These are phyloP conservation scores for Cucurbita argyrosperma DNA, from an alignment of 306 rosid species.

Conservation along the genomic window DNA sequence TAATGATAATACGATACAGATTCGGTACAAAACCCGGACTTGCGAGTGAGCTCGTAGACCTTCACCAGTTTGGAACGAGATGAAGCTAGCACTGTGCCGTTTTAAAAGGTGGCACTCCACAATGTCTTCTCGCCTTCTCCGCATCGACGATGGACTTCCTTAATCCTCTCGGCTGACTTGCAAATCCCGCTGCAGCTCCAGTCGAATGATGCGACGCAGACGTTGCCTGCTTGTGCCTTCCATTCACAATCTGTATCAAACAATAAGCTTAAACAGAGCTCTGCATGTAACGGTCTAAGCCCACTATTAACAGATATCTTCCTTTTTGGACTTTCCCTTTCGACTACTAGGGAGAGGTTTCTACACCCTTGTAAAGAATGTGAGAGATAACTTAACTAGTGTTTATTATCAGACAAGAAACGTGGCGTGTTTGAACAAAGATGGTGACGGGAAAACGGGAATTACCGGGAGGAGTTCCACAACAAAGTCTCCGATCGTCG, in stretches of 20 bases:
- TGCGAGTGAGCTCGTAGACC: slow-evolving; percentile 3
- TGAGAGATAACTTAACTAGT: not conserved
- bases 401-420: not conserved
- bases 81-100: slow-evolving; percentile 2
- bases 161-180: slow-evolving; percentile 85
- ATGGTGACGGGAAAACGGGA: not conserved
- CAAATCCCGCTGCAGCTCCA: slow-evolving; percentile 99
- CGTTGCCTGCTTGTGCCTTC: slow-evolving; percentile 99
- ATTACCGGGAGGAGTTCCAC: slow-evolving; percentile 95
- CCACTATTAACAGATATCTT: too few species aligned
- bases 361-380: too few species aligned
- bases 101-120: slow-evolving; percentile 80
- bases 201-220: slow-evolving; percentile 93
- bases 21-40: slow-evolving; percentile 6
- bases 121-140: slow-evolving; percentile 86
- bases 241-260: slow-evolving; percentile 87
- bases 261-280: not conserved
- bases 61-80: slow-evolving; percentile 69
- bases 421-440: not conserved
- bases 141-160: slow-evolving; percentile 88
- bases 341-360: too few species aligned
- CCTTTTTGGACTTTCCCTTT: too few species aligned
- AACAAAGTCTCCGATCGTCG: slow-evolving; percentile 85
- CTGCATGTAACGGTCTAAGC: too few species aligned
- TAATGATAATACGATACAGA: slow-evolving; percentile 17